Evolutionary conservation across 345 rosid species (phyloP), one percentile per base, ranked within the genome.

Genomic region (Geranium rotundifolium): DNA sequence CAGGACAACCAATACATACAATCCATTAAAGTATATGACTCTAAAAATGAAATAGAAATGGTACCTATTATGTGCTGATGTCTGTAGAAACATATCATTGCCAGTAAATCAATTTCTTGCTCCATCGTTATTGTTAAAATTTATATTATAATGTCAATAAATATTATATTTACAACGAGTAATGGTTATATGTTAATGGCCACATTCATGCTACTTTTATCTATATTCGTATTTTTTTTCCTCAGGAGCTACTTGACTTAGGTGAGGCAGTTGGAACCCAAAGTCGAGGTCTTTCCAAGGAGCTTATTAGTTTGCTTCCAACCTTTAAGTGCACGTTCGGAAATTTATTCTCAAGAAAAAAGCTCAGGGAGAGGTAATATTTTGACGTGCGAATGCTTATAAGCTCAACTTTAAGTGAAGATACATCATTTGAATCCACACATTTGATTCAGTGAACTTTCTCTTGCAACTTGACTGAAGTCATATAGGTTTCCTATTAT

Each of bases 201-300:
- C 18, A 19, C 18, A 54, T 27, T 41, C 19, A 58, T 37, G 30
- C 23, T 41, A 54, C 20, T 46, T 39, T 29, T 66, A 54, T 61
- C 15, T 20, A 61, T 19, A 19, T 29, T 13, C 27, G 10, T 37
- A 23, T 54, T 61, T 57, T 65, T 64, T 14, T 69, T 50, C 61
- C 19, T 19, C 84, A 86, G 87, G 92, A 86, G 68, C 69, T 86
- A 65, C 79, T 86, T 15, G 85, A 86, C 76, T 70, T 86, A 17
- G 89, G 92, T 0, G 92, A 86, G 69, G 68, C 92, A 56, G 81
- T 84, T 52, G 89, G 92, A 63, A 77, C 81, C 27, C 82, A 86
- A 60, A 80, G 82, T 64, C 73, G 81, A 73, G 92, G 92, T 62
- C 87, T 86, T 7, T 64, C 84, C 7, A 72, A 75, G 41, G 89